These are phyloP conservation scores for Fraxinus albicans DNA, from an alignment of 305 asterid species.

Conservation along the genomic window DNA sequence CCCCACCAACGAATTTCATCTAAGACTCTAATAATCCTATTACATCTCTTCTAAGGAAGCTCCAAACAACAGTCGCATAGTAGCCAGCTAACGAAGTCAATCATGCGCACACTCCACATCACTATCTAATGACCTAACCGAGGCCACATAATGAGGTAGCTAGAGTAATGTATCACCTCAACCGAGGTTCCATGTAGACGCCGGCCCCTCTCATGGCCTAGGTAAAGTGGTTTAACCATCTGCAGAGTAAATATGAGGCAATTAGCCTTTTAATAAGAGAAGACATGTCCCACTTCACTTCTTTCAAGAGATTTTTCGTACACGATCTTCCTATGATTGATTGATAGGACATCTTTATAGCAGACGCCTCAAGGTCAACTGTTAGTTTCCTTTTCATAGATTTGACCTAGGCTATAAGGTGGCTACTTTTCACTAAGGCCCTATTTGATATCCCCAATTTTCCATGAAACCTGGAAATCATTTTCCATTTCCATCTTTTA, in stretches of 20 bases:
- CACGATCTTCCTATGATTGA: background rate
- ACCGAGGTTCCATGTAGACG: background rate
- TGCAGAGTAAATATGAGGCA: background rate
- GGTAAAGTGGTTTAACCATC: background rate
- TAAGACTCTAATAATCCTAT: too few species aligned
- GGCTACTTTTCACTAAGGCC: background rate
- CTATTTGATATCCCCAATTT: too few species aligned
- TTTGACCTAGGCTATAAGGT: background rate
- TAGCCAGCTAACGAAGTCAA: background rate
- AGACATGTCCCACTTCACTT: background rate
- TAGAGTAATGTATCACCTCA: background rate
- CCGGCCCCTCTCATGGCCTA: background rate
- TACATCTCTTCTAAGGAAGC: too few species aligned
- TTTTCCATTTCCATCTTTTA: too few species aligned
- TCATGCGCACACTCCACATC: background rate
- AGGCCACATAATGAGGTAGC: background rate
- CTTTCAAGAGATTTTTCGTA: background rate
- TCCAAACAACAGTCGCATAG: background rate
- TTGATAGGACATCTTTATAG: background rate
- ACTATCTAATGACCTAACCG: background rate
- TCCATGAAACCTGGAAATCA: too few species aligned
- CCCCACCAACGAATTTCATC: background rate
- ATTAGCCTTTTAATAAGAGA: background rate
- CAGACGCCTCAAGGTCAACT: background rate
- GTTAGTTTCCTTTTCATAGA: too few species aligned